These are phyloP conservation scores for Botrytis porri DNA, from an alignment of 2,329 filamentous ascomycete genomes.

Conservation along the genomic window DNA sequence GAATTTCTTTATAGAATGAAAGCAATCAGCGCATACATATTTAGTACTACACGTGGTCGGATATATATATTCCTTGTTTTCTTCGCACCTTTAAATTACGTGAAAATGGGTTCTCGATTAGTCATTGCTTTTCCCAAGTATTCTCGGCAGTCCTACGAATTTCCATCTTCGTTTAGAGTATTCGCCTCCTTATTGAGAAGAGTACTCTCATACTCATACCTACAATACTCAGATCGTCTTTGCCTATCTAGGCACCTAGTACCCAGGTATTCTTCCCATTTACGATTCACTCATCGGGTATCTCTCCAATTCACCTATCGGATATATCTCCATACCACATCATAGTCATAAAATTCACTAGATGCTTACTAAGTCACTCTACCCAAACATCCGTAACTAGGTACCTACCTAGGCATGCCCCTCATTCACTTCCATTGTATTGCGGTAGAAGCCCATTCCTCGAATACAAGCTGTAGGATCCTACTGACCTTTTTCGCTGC, in stretches of 20 bases:
- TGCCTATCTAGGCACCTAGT: too few relatives aligned
- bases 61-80: not conserved
- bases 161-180: not conserved
- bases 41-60: not conserved
- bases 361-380: not conserved
- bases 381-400: not conserved
- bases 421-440: not conserved
- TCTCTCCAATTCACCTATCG: not conserved
- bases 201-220: not conserved
- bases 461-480: fast-evolving
- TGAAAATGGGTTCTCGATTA: not conserved
- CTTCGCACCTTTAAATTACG: not conserved
- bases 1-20: not conserved
- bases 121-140: not conserved
- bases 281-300: not conserved
- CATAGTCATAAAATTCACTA: not conserved
- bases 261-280: not conserved
- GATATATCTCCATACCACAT: not conserved
- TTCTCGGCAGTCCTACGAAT: not conserved
- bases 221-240: too few relatives aligned
- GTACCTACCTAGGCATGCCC: too few relatives aligned
- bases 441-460: not conserved
- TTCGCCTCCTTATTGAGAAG: not conserved
- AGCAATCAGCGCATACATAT: not conserved
- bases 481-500: not conserved